Percentiles rank a stretch among this genome's conserved stretches.
Evolutionary conservation across 306 rosid genomes (phyloP).

Genomic region (Carpinus viminea): DNA sequence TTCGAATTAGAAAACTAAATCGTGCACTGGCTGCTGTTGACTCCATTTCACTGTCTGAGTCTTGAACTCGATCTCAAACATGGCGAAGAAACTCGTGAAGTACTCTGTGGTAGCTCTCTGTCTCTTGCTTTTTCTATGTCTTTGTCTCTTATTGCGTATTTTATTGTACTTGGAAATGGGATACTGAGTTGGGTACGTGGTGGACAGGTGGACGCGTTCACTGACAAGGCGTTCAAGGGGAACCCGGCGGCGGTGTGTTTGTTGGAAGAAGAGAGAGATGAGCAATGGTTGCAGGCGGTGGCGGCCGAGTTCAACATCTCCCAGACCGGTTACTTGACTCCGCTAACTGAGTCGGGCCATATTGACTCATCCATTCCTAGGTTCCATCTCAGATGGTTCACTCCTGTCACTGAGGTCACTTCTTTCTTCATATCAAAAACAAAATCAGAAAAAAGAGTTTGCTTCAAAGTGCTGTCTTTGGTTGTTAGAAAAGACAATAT

Average conservation of each 20-base stretch:
- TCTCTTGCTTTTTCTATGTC: not conserved
- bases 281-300: conserved; percentile 56
- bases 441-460: no score
- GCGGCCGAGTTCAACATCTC: conserved; percentile 67
- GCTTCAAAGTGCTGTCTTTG: not conserved
- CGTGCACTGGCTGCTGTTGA: not conserved
- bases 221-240: conserved; percentile 69
- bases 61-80: conserved; percentile 2
- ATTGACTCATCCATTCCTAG: conserved; percentile 40
- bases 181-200: conserved; percentile 2
- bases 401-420: conserved; percentile 64
- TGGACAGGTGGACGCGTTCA: conserved; percentile 66
- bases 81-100: conserved; percentile 55
- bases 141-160: not conserved
- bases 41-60: not conserved
- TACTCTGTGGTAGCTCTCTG: conserved; percentile 50
- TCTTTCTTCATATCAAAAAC: not conserved
- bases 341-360: conserved; percentile 23
- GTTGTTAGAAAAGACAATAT: not conserved
- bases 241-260: conserved; percentile 78
- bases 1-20: not conserved
- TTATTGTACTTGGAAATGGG: conserved; percentile 5
- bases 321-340: conserved; percentile 47
- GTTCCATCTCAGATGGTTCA: conserved; percentile 79
- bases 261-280: conserved; percentile 58